Evolutionary conservation across 1,139 yeast genomes (phyloP).

Genomic region (Saccharomyces hybrid): DNA sequence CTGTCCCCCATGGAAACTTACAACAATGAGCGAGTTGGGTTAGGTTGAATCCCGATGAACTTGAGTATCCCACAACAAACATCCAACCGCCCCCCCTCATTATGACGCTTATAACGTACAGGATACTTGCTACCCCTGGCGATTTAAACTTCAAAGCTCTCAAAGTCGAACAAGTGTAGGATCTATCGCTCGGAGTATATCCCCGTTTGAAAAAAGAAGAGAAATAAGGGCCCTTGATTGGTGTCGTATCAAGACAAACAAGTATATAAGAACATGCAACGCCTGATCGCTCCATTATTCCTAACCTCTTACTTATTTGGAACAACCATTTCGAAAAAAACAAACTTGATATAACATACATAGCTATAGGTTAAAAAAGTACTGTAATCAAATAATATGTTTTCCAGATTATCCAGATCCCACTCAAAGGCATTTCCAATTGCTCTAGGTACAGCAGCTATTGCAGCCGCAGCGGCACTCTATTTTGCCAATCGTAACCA

Average conservation of each 20-base stretch:
- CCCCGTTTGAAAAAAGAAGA: not conserved
- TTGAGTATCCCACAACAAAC: not conserved
- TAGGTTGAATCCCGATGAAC: not conserved
- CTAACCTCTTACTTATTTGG: not conserved
- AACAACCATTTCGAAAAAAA: not conserved
- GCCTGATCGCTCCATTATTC: not conserved
- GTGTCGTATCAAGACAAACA: not conserved
- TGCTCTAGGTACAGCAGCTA: conserved; percentile 47
- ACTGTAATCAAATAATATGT: conserved; percentile 5
- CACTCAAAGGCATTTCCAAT: conserved; percentile 25
- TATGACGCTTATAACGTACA: not conserved
- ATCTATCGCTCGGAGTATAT: not conserved
- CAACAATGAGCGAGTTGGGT: not conserved
- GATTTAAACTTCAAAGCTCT: not conserved
- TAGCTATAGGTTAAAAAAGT: not conserved
- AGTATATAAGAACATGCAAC: not conserved
- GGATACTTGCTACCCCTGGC: not conserved
- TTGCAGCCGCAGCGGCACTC: conserved; percentile 35
- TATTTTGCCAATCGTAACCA: conserved; percentile 13
- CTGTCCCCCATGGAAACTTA: not conserved
- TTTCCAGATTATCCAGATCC: conserved; percentile 14
- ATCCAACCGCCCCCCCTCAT: not conserved
- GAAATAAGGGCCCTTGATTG: not conserved
- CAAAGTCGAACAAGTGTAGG: not conserved
- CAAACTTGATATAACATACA: not conserved